These are phyloP conservation scores for Neonothopanus nambi DNA, from an alignment of 1,284 basidiomycete species.

Conservation along the genomic window DNA sequence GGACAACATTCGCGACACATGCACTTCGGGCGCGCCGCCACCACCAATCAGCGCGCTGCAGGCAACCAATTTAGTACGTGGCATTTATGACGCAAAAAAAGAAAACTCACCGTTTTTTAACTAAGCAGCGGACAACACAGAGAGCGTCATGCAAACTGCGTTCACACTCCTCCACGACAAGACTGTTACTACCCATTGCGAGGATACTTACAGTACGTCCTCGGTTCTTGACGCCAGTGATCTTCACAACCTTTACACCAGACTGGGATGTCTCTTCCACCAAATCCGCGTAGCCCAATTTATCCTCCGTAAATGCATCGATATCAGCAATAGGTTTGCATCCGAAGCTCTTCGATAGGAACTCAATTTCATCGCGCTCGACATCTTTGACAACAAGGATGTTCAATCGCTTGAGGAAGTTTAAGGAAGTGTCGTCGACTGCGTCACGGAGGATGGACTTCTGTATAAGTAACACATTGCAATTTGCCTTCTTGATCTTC, in stretches of 20 bases:
- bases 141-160: conserved; percentile 97
- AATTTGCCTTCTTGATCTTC: conserved; percentile 99
- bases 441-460: conserved; percentile 99
- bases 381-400: conserved; percentile 98
- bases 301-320: conserved; percentile 98
- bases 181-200: conserved; percentile 91
- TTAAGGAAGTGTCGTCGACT: conserved; percentile 97
- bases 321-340: conserved; percentile 98
- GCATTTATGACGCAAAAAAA: not conserved
- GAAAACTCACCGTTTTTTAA: conserved; percentile 87
- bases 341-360: conserved; percentile 92
- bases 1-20: conserved; percentile 91
- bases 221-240: conserved; percentile 94
- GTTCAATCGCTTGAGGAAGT: conserved; percentile 97
- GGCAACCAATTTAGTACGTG: conserved; percentile 14
- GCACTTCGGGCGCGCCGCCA: conserved; percentile 97
- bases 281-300: conserved; percentile 94
- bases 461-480: conserved; percentile 98
- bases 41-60: conserved; percentile 91
- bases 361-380: conserved; percentile 98
- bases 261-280: conserved; percentile 89
- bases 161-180: conserved; percentile 97
- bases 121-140: conserved; percentile 96
- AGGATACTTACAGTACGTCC: conserved; percentile 96
- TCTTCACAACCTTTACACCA: conserved; percentile 91